Evolutionary conservation across 169 alveolate species (phyloP).

Genomic region (Theileria sp.): DNA sequence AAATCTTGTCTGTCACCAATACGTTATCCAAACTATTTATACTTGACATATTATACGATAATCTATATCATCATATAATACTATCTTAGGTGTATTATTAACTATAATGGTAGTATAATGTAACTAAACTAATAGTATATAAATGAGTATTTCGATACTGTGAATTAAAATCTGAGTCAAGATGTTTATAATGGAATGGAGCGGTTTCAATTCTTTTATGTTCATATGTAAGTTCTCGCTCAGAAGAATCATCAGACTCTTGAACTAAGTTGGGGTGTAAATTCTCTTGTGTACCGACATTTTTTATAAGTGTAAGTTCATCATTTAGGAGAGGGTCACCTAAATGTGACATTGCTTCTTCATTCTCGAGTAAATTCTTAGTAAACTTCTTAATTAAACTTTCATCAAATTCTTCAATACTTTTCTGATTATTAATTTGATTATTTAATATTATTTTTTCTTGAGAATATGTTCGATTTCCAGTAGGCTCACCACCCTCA

Average conservation of each 20-base stretch:
- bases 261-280: too few relatives aligned
- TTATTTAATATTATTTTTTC: not conserved
- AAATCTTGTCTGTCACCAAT: not conserved
- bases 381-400: not conserved
- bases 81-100: not conserved
- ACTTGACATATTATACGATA: not conserved
- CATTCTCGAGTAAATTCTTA: not conserved
- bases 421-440: not conserved
- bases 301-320: not conserved
- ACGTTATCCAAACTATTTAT: not conserved
- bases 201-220: not conserved
- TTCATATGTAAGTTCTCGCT: not conserved
- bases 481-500: not conserved
- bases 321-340: not conserved
- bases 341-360: not conserved
- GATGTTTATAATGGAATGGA: not conserved
- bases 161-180: not conserved
- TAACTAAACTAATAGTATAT: too few relatives aligned
- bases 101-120: not conserved
- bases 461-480: conserved; percentile 10
- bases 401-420: not conserved
- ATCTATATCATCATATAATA: not conserved
- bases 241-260: not conserved
- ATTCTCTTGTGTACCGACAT: too few relatives aligned
- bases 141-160: not conserved